phyloP scores from a whole-genome alignment of 2,329 filamentous ascomycete species.

The Neospermospora avenae region DNA sequence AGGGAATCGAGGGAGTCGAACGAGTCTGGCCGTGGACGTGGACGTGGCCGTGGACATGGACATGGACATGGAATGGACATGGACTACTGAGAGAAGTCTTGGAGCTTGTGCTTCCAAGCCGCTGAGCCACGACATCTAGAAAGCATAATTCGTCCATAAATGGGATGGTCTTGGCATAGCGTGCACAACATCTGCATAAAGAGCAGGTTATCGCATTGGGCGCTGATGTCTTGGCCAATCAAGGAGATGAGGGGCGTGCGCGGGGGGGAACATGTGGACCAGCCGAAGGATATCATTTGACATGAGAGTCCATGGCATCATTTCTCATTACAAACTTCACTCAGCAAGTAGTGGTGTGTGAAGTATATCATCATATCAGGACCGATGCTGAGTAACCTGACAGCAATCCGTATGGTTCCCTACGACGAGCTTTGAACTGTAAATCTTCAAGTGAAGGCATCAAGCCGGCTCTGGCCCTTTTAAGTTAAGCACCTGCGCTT shows the following conservation, averaged over 20 bases:
- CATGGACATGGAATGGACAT: no score
- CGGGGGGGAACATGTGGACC: neutral
- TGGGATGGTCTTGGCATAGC: neutral
- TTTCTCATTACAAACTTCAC: neutral
- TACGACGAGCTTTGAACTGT: no score
- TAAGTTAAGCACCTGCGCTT: no score
- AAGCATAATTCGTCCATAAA: constrained; percentile 4
- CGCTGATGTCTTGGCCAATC: neutral
- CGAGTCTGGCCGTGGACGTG: no score
- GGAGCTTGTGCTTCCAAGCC: neutral
- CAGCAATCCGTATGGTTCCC: no score
- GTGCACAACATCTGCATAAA: neutral
- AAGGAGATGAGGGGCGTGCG: neutral
- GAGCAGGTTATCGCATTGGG: neutral
- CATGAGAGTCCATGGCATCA: neutral
- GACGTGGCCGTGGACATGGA: no score
- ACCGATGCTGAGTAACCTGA: no score
- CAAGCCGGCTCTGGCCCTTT: no score
- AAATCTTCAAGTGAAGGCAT: no score
- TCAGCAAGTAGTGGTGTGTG: neutral
- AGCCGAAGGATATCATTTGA: neutral
- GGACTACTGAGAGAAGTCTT: no score
- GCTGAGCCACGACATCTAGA: neutral
- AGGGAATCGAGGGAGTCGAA: neutral
- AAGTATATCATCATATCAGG: no score